These are phyloP conservation scores for Solanum hybrid DNA, from an alignment of 305 asterid species.

Conservation along the genomic window DNA sequence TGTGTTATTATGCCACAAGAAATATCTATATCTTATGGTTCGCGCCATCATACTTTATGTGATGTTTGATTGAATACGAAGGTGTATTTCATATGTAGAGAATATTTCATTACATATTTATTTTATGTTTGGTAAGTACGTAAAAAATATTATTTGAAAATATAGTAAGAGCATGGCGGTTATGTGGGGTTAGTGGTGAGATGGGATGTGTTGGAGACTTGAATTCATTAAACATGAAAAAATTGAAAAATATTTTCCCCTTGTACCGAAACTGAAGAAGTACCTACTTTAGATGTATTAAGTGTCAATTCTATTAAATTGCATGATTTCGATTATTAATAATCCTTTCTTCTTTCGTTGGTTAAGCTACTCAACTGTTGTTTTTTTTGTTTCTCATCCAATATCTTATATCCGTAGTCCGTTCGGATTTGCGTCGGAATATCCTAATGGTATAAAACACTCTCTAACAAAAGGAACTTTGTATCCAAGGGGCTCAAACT, in stretches of 20 bases:
- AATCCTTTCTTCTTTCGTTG: neutral
- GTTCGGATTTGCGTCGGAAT: no score
- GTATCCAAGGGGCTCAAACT: neutral
- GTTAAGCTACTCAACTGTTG: neutral
- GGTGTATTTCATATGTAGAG: neutral
- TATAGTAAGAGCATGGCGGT: neutral
- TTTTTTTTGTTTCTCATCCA: no score
- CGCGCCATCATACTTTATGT: neutral
- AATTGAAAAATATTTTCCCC: neutral
- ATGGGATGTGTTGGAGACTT: neutral
- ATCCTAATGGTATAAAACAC: no score
- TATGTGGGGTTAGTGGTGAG: neutral
- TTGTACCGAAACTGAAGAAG: neutral
- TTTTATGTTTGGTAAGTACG: neutral
- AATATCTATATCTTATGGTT: no score
- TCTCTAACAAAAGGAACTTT: no score
- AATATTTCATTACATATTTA: neutral
- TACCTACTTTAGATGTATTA: neutral
- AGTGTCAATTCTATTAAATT: neutral
- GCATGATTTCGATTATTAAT: neutral
- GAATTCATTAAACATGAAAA: neutral
- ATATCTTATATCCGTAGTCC: no score
- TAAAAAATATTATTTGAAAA: no score
- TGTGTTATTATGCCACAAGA: neutral
- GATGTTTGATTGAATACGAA: neutral